Percentiles rank a stretch among this genome's conserved stretches.
Evolutionary conservation across 495 filamentous ascomycete species (phyloP).

Genomic region (Neurospora cerealis): DNA sequence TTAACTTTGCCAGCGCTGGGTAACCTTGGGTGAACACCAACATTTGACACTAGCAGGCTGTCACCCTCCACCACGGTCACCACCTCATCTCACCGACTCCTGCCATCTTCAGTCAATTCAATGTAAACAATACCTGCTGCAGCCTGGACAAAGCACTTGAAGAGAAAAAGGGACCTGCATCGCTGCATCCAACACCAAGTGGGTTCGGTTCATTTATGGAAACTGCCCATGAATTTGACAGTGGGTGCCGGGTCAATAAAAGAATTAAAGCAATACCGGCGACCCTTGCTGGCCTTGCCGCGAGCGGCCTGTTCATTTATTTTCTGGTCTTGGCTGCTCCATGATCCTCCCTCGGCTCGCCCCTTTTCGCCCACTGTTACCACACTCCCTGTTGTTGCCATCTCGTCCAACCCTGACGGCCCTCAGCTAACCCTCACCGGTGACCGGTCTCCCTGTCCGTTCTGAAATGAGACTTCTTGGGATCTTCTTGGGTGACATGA

Average conservation of each 20-base stretch:
- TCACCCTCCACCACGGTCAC: neutral
- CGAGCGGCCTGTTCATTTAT: neutral
- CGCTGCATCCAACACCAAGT: neutral
- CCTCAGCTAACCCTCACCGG: neutral
- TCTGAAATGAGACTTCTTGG: neutral
- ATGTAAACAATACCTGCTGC: neutral
- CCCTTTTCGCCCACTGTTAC: neutral
- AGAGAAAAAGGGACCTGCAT: neutral
- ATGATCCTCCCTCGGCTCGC: neutral
- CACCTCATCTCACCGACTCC: neutral
- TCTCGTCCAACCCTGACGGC: neutral
- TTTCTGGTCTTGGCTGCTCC: neutral
- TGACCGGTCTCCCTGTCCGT: neutral
- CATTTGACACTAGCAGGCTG: neutral
- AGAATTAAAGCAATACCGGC: neutral
- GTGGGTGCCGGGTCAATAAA: neutral
- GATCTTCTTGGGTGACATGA: neutral
- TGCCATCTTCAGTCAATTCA: neutral
- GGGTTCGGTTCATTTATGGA: neutral
- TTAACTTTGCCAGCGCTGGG: neutral
- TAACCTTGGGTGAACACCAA: neutral
- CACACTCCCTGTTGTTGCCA: neutral
- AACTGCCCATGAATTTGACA: neutral
- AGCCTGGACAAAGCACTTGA: neutral
- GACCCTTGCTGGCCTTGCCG: neutral